Percentiles rank a stretch among this genome's conserved stretches.
phyloP scores from a whole-genome alignment of 2,329 filamentous ascomycete genomes.

The Furcasterigmium sp. region DNA sequence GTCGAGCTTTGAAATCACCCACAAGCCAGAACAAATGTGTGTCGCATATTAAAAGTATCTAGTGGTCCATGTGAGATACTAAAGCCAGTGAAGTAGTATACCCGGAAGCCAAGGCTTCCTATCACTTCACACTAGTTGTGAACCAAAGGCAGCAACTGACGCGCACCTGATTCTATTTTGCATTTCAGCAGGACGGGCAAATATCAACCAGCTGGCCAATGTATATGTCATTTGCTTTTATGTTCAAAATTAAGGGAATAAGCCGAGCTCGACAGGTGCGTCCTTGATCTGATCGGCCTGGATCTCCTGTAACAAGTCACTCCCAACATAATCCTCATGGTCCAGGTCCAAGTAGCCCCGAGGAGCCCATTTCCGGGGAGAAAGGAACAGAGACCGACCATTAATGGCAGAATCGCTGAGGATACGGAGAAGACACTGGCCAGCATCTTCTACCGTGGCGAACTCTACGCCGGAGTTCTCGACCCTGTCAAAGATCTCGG shows the following conservation, averaged over 20 bases:
- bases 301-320: slow-evolving; percentile 17
- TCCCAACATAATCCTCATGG: slow-evolving; percentile 27
- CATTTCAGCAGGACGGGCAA: too few species aligned
- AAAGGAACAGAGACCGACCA: slow-evolving; percentile 32
- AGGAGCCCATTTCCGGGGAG: slow-evolving; percentile 26
- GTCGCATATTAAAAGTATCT: too few species aligned
- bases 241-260: slow-evolving; percentile 15
- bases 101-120: too few species aligned
- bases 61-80: too few species aligned
- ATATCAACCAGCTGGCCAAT: too few species aligned
- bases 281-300: slow-evolving; percentile 20
- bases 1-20: too few species aligned
- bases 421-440: slow-evolving; percentile 25
- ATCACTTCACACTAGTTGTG: too few species aligned
- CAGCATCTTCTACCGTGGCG: slow-evolving; percentile 23
- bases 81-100: too few species aligned
- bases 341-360: slow-evolving; percentile 33
- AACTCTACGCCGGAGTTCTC: slow-evolving; percentile 30
- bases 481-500: slow-evolving; percentile 27
- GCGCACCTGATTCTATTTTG: too few species aligned
- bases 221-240: too few species aligned
- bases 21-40: too few species aligned
- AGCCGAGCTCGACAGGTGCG: slow-evolving; percentile 15
- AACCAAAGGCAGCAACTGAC: too few species aligned
- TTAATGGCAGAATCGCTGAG: slow-evolving; percentile 23